Evolutionary conservation across 208 protist species (phyloP).

Genomic region (Wallacemonas collosoma): DNA sequence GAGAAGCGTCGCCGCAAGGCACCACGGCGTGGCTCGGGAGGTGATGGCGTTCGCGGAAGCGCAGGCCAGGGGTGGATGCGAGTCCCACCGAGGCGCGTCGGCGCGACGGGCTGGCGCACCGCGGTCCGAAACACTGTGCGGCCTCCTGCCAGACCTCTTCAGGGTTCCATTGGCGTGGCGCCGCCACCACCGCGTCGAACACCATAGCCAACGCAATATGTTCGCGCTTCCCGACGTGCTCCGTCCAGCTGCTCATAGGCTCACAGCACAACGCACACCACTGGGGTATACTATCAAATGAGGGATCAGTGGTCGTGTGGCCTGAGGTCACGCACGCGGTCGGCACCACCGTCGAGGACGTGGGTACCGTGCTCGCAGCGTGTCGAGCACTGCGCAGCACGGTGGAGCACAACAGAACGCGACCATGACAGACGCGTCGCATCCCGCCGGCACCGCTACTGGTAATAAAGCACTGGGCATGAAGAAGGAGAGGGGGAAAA

Average conservation of each 20-base stretch:
- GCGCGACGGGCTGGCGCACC: background rate
- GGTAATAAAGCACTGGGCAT: too few species aligned
- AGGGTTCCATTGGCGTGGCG: constrained; percentile 39
- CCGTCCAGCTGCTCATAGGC: constrained; percentile 69
- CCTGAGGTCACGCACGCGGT: background rate
- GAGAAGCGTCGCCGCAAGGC: constrained; percentile 18
- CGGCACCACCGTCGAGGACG: too few species aligned
- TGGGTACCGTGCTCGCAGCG: too few species aligned
- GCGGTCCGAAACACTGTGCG: constrained; percentile 26
- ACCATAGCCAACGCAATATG: constrained; percentile 81
- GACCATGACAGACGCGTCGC: too few species aligned
- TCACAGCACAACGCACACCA: constrained; percentile 77
- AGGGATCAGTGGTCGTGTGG: background rate
- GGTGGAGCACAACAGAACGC: too few species aligned
- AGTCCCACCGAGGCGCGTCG: background rate
- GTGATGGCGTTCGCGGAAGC: constrained; percentile 26
- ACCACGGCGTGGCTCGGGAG: constrained; percentile 19
- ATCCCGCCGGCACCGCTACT: too few species aligned
- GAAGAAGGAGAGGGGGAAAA: too few species aligned
- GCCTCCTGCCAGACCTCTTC: constrained; percentile 38
- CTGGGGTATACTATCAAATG: constrained; percentile 24
- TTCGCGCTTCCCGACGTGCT: constrained; percentile 80
- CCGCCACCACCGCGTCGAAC: constrained; percentile 47
- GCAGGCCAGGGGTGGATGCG: background rate
- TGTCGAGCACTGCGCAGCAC: too few species aligned